Conservation (phyloP, 78 protist genomes). For the Cavenderia fasciculata region DNA sequence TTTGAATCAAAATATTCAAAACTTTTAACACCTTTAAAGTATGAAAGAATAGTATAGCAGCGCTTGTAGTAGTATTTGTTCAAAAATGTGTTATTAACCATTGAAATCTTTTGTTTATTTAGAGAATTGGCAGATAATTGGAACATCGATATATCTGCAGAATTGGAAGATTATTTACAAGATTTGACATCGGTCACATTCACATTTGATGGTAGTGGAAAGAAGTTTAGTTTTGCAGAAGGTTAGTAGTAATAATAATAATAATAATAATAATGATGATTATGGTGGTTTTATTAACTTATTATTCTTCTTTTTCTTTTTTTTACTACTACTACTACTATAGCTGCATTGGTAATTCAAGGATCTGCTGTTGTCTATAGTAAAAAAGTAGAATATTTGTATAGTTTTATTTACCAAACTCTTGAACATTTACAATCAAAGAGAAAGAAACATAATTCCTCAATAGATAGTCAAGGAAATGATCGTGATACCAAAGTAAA, state of each 20-base stretch:
- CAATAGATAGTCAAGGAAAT: constrained; percentile 38
- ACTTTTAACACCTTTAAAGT: no score
- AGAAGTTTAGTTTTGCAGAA: constrained; percentile 90
- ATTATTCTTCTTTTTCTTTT: no score
- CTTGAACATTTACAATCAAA: constrained; percentile 73
- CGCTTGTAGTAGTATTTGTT: no score
- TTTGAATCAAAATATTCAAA: no score
- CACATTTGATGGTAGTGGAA: constrained; percentile 67
- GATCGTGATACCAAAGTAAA: constrained; percentile 29
- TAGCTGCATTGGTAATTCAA: constrained; percentile 95
- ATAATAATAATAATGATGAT: not conserved
- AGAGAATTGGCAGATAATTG: constrained; percentile 93
- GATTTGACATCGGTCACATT: constrained; percentile 80
- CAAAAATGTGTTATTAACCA: no score
- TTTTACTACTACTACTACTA: not conserved
- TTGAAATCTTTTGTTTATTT: constrained; percentile 30
- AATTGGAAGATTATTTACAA: constrained; percentile 89
- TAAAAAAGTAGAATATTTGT: constrained; percentile 93
- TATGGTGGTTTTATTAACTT: not conserved
- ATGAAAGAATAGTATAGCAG: no score
- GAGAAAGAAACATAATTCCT: constrained; percentile 40
- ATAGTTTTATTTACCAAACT: constrained; percentile 83
- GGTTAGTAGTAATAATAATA: constrained; percentile 12
- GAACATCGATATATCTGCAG: constrained; percentile 92
- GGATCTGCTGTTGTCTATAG: constrained; percentile 93